These are phyloP conservation scores for Lophium mytilinum DNA, from an alignment of 495 filamentous ascomycete species.

Conservation along the genomic window DNA sequence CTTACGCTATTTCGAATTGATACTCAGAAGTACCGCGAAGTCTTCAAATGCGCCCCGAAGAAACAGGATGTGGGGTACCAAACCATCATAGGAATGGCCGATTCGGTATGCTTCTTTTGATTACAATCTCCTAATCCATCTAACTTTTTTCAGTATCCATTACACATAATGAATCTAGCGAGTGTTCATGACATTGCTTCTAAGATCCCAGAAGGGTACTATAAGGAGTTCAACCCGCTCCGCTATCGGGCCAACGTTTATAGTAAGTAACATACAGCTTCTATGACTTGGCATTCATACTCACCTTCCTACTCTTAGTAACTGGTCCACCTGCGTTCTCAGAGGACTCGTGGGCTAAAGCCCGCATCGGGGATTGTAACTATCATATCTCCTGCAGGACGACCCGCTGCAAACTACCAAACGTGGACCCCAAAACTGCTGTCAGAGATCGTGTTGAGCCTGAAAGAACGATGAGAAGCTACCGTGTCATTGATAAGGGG, in stretches of 20 bases:
- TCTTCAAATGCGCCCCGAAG: constrained; percentile 68
- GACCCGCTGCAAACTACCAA: constrained; percentile 70
- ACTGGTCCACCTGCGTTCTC: constrained; percentile 53
- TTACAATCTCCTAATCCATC: neutral
- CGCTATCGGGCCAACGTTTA: constrained; percentile 85
- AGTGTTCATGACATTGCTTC: constrained; percentile 56
- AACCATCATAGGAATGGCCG: constrained; percentile 69
- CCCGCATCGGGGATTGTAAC: constrained; percentile 46
- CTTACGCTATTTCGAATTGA: constrained; percentile 68
- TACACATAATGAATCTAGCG: constrained; percentile 70
- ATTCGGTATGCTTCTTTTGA: constrained; percentile 49
- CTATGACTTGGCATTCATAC: constrained; percentile 7
- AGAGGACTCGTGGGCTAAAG: constrained; percentile 74
- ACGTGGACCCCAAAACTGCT: constrained; percentile 69
- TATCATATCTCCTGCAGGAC: constrained; percentile 64
- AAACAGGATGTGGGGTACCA: constrained; percentile 64
- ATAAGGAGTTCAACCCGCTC: constrained; percentile 47
- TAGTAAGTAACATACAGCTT: constrained; percentile 38
- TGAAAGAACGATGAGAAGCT: constrained; percentile 58
- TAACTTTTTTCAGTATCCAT: constrained; percentile 53
- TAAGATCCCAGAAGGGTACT: constrained; percentile 11
- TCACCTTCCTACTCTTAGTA: constrained; percentile 27
- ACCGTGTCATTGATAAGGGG: constrained; percentile 67
- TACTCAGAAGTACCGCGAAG: constrained; percentile 51
- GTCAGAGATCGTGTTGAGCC: constrained; percentile 64